A percentile compares a stretch with the other conserved stretches of the same genome.
These are phyloP conservation scores for Pseudozyma hubeiensis DNA, from an alignment of 1,284 basidiomycete genomes.

Conservation along the genomic window DNA sequence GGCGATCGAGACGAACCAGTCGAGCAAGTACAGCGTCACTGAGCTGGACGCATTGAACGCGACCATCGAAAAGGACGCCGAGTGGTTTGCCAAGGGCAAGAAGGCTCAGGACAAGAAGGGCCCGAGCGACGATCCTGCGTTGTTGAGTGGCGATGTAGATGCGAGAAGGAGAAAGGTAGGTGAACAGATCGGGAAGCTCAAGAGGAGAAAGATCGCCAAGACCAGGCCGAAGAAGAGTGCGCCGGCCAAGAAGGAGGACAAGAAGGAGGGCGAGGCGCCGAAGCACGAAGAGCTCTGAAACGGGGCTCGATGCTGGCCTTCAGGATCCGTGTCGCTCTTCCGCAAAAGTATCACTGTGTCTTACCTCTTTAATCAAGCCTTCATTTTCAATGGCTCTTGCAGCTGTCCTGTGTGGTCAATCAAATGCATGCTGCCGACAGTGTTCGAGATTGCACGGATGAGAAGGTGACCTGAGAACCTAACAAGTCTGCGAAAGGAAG, in stretches of 20 bases:
- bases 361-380: too few relatives aligned
- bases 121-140: slow-evolving; percentile 61
- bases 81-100: slow-evolving; percentile 65
- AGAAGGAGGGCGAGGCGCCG: slow-evolving; percentile 32
- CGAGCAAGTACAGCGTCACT: slow-evolving; percentile 63
- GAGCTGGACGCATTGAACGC: slow-evolving; percentile 63
- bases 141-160: slow-evolving; percentile 63
- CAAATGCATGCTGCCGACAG: too few relatives aligned
- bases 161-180: slow-evolving; percentile 60
- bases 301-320: too few relatives aligned
- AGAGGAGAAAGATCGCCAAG: slow-evolving; percentile 62
- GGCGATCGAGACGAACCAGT: slow-evolving; percentile 72
- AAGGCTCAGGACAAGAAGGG: slow-evolving; percentile 54
- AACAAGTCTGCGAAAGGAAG: too few relatives aligned
- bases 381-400: too few relatives aligned
- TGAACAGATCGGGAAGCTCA: slow-evolving; percentile 61
- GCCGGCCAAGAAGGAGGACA: slow-evolving; percentile 24
- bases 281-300: slow-evolving; percentile 41
- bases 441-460: too few relatives aligned
- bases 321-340: too few relatives aligned
- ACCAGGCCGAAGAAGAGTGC: slow-evolving; percentile 54
- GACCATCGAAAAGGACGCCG: slow-evolving; percentile 56
- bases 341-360: too few relatives aligned
- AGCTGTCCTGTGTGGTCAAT: too few relatives aligned
- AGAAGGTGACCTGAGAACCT: too few relatives aligned